Conservation (phyloP, 768 basidiomycete species). For the Leucocoprinus leucothites region DNA sequence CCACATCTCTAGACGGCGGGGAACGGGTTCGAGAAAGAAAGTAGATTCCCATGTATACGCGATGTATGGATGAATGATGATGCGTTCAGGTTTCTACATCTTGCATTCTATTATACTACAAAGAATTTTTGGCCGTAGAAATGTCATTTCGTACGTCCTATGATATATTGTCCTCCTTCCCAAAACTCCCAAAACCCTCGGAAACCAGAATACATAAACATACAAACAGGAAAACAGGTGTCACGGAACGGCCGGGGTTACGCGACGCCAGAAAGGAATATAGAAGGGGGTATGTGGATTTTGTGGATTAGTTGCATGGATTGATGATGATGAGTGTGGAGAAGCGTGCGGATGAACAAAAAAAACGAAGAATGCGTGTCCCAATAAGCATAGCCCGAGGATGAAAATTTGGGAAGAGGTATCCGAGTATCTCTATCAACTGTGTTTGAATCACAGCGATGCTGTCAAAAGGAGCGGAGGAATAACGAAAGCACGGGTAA, state of each 20-base stretch:
- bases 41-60: no score
- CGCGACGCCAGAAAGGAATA: neutral
- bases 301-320: neutral
- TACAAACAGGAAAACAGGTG: neutral
- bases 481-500: neutral
- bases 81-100: neutral
- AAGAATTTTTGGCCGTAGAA: neutral
- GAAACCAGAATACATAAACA: neutral
- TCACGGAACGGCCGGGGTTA: neutral
- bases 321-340: neutral
- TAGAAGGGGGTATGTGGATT: neutral
- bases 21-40: no score
- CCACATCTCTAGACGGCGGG: no score
- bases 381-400: constrained; percentile 12
- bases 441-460: neutral
- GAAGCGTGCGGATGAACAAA: neutral
- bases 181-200: neutral
- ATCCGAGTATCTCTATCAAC: constrained; percentile 3
- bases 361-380: constrained; percentile 5
- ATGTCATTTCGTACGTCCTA: constrained; percentile 1
- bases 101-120: constrained; percentile 8
- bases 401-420: constrained; percentile 4
- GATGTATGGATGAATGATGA: no score
- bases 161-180: neutral
- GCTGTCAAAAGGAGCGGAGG: constrained; percentile 2